Evolutionary conservation across 306 rosid species (phyloP).

Genomic region (Cyamopsis tetragonoloba): DNA sequence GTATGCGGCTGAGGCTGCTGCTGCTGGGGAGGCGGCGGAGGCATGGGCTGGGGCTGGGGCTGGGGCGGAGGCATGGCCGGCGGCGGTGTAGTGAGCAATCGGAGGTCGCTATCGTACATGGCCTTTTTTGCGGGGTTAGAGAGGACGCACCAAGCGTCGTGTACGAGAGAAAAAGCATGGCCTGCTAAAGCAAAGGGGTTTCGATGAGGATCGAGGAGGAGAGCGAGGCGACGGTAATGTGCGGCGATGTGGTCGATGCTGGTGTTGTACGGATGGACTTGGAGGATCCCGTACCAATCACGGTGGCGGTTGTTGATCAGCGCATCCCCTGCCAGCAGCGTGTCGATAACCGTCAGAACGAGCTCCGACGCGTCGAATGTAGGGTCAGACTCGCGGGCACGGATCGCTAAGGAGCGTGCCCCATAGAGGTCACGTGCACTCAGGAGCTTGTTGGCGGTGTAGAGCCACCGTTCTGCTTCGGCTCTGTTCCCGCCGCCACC

Average conservation of each 20-base stretch:
- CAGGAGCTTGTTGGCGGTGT: conserved; percentile 76
- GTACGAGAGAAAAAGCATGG: conserved; percentile 71
- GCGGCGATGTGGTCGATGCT: conserved; percentile 68
- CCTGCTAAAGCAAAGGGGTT: conserved; percentile 56
- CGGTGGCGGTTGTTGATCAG: conserved; percentile 56
- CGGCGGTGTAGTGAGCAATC: conserved; percentile 34
- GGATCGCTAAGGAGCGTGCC: conserved; percentile 77
- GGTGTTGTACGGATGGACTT: conserved; percentile 59
- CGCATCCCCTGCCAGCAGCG: conserved; percentile 59
- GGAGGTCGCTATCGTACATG: conserved; percentile 61
- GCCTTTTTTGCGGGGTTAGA: conserved; percentile 64
- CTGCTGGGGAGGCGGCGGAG: no score
- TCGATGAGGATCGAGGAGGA: conserved; percentile 61
- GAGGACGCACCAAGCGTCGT: conserved; percentile 85
- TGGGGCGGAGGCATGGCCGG: background rate
- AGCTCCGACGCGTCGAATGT: conserved; percentile 61
- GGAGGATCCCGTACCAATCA: conserved; percentile 81
- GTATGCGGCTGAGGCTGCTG: no score
- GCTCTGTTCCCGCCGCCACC: conserved; percentile 45
- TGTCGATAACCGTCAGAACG: conserved; percentile 74
- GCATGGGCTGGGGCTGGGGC: background rate
- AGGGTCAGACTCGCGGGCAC: conserved; percentile 86
- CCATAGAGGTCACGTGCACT: conserved; percentile 77
- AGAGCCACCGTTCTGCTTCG: conserved; percentile 87
- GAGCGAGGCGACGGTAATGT: conserved; percentile 78